Conservation (phyloP, 2,329 filamentous ascomycete genomes). For the Calonectria hongkongensis region DNA sequence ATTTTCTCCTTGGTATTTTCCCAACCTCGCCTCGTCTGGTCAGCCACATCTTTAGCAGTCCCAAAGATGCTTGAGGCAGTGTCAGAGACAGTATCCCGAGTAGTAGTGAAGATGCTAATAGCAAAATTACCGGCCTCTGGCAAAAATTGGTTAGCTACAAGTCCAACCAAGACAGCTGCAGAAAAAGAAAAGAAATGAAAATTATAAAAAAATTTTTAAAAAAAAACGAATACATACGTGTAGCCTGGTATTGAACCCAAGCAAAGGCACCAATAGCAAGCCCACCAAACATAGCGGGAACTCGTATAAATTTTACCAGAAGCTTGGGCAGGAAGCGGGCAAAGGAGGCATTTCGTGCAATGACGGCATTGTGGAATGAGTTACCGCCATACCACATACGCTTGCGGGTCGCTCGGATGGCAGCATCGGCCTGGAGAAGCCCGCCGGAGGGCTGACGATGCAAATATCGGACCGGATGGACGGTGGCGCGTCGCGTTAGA, state of each 20-base stretch:
- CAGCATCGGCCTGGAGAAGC: constrained; percentile 79
- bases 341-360: constrained; percentile 79
- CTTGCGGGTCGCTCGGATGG: constrained; percentile 75
- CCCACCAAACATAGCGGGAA: constrained; percentile 94
- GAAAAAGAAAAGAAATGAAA: no score
- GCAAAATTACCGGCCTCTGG: constrained; percentile 70
- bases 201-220: not conserved
- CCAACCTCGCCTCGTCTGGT: constrained; percentile 88
- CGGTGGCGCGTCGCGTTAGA: constrained; percentile 76
- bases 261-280: constrained; percentile 90
- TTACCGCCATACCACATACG: constrained; percentile 88
- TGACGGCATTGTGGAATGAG: constrained; percentile 87
- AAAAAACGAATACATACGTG: constrained; percentile 74
- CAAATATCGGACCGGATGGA: constrained; percentile 76
- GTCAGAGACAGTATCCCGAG: constrained; percentile 81
- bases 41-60: constrained; percentile 83
- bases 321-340: constrained; percentile 85
- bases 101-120: constrained; percentile 81
- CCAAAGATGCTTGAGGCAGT: constrained; percentile 83
- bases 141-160: constrained; percentile 50
- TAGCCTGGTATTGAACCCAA: constrained; percentile 97
- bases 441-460: constrained; percentile 81
- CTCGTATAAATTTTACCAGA: constrained; percentile 89
- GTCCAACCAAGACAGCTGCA: not conserved
- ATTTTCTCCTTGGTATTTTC: constrained; percentile 87